phyloP scores from a whole-genome alignment of 169 alveolate genomes.

The Plasmodium yoelii region DNA sequence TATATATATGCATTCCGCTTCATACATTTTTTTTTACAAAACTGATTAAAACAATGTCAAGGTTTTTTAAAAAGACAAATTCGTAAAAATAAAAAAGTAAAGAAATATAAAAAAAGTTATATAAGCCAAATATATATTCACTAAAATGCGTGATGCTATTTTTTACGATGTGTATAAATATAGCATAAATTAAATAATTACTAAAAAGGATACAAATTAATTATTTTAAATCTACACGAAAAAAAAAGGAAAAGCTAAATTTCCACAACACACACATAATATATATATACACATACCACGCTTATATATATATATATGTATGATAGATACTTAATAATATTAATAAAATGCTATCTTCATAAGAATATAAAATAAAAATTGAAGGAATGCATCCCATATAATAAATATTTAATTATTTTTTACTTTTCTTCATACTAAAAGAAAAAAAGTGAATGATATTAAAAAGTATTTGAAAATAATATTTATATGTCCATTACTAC shows the following conservation, averaged over 20 bases:
- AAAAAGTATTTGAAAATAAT: no score
- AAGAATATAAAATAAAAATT: no score
- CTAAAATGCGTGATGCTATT: slow-evolving; percentile 10
- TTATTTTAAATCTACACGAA: not conserved
- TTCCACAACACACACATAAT: no score
- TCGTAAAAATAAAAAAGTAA: slow-evolving; percentile 5
- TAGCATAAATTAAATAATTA: not conserved
- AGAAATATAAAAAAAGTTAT: not conserved
- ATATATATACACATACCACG: no score
- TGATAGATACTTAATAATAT: no score
- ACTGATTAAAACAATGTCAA: not conserved
- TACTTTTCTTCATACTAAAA: not conserved
- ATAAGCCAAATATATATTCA: not conserved
- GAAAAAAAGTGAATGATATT: not conserved
- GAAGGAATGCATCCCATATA: no score
- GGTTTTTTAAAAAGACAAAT: slow-evolving; percentile 37
- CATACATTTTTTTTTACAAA: not conserved
- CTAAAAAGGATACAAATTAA: not conserved
- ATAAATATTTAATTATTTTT: no score
- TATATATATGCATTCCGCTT: not conserved
- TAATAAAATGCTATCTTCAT: no score
- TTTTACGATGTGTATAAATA: not conserved
- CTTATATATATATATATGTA: no score
- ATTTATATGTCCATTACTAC: no score
- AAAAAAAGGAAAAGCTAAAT: not conserved